Percentiles rank a stretch among this genome's conserved stretches.
phyloP scores from a whole-genome alignment of 768 basidiomycete species.

The Pholiota microspora region DNA sequence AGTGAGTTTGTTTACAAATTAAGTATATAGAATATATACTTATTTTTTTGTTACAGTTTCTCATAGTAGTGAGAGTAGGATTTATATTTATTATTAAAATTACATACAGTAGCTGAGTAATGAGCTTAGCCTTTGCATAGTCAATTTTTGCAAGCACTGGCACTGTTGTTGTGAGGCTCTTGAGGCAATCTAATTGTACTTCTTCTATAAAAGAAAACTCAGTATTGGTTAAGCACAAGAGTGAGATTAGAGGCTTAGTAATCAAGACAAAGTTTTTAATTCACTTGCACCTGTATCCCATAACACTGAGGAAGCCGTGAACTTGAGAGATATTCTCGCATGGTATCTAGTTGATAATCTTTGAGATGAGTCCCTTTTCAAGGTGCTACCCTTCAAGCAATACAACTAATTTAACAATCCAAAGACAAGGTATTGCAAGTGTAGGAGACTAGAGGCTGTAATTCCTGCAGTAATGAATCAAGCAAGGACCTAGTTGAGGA shows the following conservation, averaged over 20 bases:
- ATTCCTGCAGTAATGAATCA: conserved; percentile 9
- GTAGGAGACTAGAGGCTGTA: conserved; percentile 5
- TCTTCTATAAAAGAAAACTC: conserved; percentile 29
- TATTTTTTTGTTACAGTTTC: no score
- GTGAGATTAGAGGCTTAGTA: conserved; percentile 15
- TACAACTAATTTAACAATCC: conserved; percentile 5
- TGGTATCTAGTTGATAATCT: conserved; percentile 24
- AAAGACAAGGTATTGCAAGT: conserved; percentile 2
- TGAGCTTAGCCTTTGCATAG: conserved; percentile 20
- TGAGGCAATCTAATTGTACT: conserved; percentile 22
- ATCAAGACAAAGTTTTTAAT: conserved; percentile 22
- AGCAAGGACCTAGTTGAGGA: conserved; percentile 3
- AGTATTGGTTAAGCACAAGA: conserved; percentile 15
- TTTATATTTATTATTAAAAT: no score
- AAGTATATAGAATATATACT: no score
- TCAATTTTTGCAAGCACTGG: conserved; percentile 24
- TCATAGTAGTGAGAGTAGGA: no score
- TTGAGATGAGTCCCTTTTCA: conserved; percentile 16
- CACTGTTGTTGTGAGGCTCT: conserved; percentile 18
- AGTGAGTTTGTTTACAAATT: no score
- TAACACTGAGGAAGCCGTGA: conserved; percentile 27
- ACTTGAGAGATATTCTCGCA: conserved; percentile 21
- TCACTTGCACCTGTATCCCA: conserved; percentile 23
- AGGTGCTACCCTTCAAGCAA: conserved; percentile 23
- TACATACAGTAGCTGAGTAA: conserved; percentile 16